These are phyloP conservation scores for Durotheca rogersii DNA, from an alignment of 495 filamentous ascomycete species.

Conservation along the genomic window DNA sequence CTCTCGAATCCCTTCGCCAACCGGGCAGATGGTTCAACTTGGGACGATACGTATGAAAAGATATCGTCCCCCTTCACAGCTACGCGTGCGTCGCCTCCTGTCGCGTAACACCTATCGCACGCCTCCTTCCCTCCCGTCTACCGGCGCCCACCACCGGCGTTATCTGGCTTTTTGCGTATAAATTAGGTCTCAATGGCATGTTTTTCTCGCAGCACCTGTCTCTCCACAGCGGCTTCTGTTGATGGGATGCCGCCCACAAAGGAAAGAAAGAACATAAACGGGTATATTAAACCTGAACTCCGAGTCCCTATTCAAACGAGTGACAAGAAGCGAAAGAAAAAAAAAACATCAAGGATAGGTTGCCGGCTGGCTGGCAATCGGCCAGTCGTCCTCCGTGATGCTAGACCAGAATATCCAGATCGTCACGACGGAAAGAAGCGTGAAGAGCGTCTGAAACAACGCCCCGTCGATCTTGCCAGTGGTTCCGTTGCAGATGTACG, in stretches of 20 bases:
- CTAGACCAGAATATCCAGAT: conserved; percentile 97
- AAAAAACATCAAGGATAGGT: conserved; percentile 23
- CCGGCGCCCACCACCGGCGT: no score
- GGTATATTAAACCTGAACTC: conserved; percentile 36
- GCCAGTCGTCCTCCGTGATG: conserved; percentile 99
- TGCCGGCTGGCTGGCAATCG: conserved; percentile 47
- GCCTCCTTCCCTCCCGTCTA: conserved; percentile 7
- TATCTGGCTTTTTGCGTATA: conserved; percentile 16
- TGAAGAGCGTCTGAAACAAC: conserved; percentile 92
- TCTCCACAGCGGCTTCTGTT: conserved; percentile 8
- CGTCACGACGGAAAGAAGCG: conserved; percentile 72
- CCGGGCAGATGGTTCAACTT: conserved; percentile 12
- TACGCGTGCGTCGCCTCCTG: conserved; percentile 23
- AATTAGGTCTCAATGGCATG: conserved; percentile 21
- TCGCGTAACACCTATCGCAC: conserved; percentile 24
- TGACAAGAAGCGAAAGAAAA: conserved; percentile 6
- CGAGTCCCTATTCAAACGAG: conserved; percentile 31
- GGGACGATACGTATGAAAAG: conserved; percentile 19
- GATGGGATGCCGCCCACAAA: conserved; percentile 21
- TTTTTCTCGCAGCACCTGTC: conserved; percentile 23
- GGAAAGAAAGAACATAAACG: conserved; percentile 37
- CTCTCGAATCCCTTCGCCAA: conserved; percentile 21
- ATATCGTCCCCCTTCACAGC: conserved; percentile 5
- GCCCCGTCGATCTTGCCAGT: conserved; percentile 86
- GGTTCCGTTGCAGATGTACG: conserved; percentile 81